phyloP scores from a whole-genome alignment of 1,284 basidiomycete species.

The Thecaphora thlaspeos region DNA sequence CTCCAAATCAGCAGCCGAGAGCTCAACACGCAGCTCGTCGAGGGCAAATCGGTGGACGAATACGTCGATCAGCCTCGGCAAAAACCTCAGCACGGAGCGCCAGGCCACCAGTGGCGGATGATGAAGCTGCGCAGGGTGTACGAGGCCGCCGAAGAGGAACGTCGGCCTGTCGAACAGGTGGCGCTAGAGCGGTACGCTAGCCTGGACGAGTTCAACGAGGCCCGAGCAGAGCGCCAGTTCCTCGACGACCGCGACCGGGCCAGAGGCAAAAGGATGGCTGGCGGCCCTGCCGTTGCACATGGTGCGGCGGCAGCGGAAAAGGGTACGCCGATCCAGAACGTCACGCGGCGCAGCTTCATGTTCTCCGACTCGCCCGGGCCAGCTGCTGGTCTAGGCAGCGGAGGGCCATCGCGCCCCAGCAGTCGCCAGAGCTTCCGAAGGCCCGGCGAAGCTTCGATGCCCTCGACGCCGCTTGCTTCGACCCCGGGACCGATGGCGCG shows the following conservation, averaged over 20 bases:
- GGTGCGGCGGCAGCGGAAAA: slow-evolving; percentile 53
- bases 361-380: slow-evolving; percentile 12
- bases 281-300: too few relatives aligned
- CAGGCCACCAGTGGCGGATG: slow-evolving; percentile 95
- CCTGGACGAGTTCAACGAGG: slow-evolving; percentile 81
- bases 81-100: slow-evolving; percentile 66
- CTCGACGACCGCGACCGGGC: slow-evolving; percentile 73
- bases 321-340: slow-evolving; percentile 54
- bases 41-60: slow-evolving; percentile 66
- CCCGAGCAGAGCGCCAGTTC: slow-evolving; percentile 76
- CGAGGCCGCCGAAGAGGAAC: slow-evolving; percentile 83
- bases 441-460: slow-evolving; percentile 30
- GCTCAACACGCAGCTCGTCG: slow-evolving; percentile 73
- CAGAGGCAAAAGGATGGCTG: slow-evolving; percentile 25
- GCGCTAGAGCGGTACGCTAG: slow-evolving; percentile 67
- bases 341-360: slow-evolving; percentile 26
- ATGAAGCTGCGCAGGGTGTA: slow-evolving; percentile 87
- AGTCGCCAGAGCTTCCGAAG: slow-evolving; percentile 37
- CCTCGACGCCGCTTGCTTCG: slow-evolving; percentile 22
- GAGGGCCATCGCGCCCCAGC: slow-evolving; percentile 9
- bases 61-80: slow-evolving; percentile 58
- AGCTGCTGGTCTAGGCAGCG: slow-evolving; percentile 1
- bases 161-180: slow-evolving; percentile 72
- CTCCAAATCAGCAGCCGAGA: slow-evolving; percentile 66
- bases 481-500: neutral